A percentile compares a stretch with the other conserved stretches of the same genome.
phyloP scores from a whole-genome alignment of 257 asterid species.

The Solanum clarkiae region DNA sequence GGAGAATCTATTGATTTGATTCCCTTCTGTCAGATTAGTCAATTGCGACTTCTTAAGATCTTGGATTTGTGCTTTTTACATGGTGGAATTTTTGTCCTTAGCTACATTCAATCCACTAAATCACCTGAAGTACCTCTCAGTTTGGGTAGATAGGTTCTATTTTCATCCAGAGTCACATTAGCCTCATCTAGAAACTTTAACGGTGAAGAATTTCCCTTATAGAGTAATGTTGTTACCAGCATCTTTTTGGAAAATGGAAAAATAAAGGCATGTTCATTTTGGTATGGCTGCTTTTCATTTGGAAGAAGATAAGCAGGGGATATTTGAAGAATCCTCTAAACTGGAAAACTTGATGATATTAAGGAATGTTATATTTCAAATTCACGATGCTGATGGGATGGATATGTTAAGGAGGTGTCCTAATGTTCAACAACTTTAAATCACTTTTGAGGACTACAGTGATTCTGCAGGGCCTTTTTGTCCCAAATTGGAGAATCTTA shows the following conservation, averaged over 20 bases:
- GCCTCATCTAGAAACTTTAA: background rate
- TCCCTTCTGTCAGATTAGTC: background rate
- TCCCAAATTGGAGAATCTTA: background rate
- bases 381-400: background rate
- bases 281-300: accelerated
- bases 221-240: background rate
- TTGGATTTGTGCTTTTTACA: background rate
- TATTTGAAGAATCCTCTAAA: background rate
- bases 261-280: background rate
- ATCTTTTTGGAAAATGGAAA: background rate
- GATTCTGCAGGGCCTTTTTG: background rate
- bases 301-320: background rate
- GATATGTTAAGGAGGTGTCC: background rate
- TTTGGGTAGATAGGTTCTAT: accelerated
- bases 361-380: background rate
- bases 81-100: background rate
- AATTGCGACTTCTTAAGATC: background rate
- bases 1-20: too few species aligned
- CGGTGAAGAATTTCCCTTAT: background rate
- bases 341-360: background rate
- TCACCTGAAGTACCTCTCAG: background rate
- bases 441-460: background rate
- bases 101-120: background rate
- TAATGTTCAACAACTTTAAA: background rate
- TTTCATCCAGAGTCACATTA: background rate